Base-by-base conservation (phyloP, 192 early-diverging fungal species). In the Umbelopsis sp. region DNA sequence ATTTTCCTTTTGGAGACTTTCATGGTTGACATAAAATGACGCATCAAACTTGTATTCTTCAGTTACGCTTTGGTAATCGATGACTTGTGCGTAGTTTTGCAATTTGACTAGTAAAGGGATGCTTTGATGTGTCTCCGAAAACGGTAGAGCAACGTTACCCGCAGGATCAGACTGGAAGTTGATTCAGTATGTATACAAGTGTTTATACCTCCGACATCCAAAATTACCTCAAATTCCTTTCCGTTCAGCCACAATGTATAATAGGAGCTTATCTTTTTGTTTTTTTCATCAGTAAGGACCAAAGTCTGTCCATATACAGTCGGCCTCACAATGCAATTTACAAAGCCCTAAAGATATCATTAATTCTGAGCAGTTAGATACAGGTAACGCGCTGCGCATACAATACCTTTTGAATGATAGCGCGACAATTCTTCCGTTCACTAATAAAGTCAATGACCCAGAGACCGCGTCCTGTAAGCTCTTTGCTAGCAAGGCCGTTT, bases 401-500 rank as follows among this genome's bases (percentile, higher is more conserved):
- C n/a, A 22, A 32, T 79, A 81, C 82, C 78, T 83, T 83, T 69
- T 80, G 77, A 26, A 86, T 69, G 29, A 81, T 74, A 3, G 73
- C 77, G 26, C 74, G 62, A 45, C 80, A 77, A 47, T 79, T 83
- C 45, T 82, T 68, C 16, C 75, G 66, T 43, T 78, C 79, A 29
- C 80, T 69, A 12, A 86, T 75, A 8, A 86, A 73, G 62, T 86
- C 84, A 68, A 86, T 71, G 0, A 86, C 72, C 78, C 83, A 86
- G 10, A 75, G 70, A 7, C 84, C 84, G 16, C 84, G 71, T 20
- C 82, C 76, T 21, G 67, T 51, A n/a, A 78, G 71, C 11, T 80
- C 26, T 34, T 83, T 82, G 8, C 74, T 70, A 4, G 78, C 65
- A 22, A 81, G 50, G 3, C 73, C 69, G 2, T 26, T 20, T 14